Evolutionary conservation across 129 eudicot genomes (phyloP).

Genomic region (Apium graveolens): DNA sequence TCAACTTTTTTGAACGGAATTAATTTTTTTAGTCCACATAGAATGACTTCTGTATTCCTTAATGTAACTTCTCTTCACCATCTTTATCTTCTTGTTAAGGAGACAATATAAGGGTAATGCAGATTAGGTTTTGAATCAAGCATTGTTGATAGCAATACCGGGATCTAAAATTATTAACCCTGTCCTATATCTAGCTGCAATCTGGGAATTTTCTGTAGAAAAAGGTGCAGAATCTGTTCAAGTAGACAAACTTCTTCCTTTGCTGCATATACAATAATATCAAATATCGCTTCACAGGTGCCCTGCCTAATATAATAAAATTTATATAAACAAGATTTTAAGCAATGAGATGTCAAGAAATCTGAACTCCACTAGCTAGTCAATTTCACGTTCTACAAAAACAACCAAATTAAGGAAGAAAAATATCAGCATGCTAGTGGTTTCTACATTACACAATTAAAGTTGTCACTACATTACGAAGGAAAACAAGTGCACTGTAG

Average conservation of each 20-base stretch:
- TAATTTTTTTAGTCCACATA: background rate
- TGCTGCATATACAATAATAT: background rate
- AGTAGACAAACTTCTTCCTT: background rate
- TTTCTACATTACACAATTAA: background rate
- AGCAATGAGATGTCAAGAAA: background rate
- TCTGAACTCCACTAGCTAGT: background rate
- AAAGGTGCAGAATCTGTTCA: background rate
- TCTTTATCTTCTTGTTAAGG: too few species aligned
- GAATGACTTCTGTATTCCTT: background rate
- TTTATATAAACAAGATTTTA: background rate
- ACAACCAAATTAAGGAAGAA: background rate
- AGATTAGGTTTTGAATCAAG: too few species aligned
- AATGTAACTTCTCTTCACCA: too few species aligned
- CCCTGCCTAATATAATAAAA: background rate
- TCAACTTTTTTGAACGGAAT: background rate
- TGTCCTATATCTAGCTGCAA: background rate
- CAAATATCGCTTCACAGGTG: background rate
- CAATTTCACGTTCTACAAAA: background rate
- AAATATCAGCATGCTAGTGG: background rate
- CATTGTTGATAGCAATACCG: too few species aligned
- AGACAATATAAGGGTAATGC: too few species aligned
- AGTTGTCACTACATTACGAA: background rate
- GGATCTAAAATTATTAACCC: background rate
- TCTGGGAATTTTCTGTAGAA: background rate
- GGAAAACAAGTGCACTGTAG: background rate